Evolutionary conservation across 805 yeast genomes (phyloP).

Genomic region (Candida endomychidarum): DNA sequence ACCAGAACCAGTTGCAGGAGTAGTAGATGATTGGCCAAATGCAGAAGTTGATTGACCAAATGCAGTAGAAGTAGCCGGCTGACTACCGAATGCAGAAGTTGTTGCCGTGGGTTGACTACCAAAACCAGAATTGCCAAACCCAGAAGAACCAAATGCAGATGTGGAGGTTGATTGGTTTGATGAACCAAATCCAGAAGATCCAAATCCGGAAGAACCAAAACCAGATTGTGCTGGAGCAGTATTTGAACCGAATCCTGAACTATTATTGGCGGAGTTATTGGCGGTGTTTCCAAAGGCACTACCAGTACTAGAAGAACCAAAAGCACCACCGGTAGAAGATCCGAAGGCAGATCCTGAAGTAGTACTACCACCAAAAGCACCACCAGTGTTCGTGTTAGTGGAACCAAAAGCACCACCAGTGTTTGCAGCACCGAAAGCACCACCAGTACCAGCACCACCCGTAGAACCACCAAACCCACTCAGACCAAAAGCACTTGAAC

Average conservation of each 20-base stretch:
- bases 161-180: constrained; percentile 6
- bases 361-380: background rate
- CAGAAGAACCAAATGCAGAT: constrained; percentile 9
- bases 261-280: no score
- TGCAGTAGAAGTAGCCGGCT: background rate
- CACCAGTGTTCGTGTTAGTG: no score
- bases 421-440: no score
- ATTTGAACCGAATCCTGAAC: constrained; percentile 6
- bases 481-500: constrained; percentile 13
- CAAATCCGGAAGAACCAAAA: constrained; percentile 13
- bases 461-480: constrained; percentile 14
- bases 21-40: background rate
- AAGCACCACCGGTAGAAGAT: constrained; percentile 4
- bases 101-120: background rate
- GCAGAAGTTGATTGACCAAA: no score
- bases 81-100: constrained; percentile 3
- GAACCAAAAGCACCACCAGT: constrained; percentile 12
- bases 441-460: constrained; percentile 8
- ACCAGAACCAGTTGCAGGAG: constrained; percentile 1
- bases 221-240: constrained; percentile 8
- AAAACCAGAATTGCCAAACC: constrained; percentile 7
- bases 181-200: constrained; percentile 15
- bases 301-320: background rate
- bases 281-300: constrained; percentile 2
- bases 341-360: constrained; percentile 13